Evolutionary conservation across 169 alveolate genomes (phyloP).

Genomic region (Perkinsus marinus): DNA sequence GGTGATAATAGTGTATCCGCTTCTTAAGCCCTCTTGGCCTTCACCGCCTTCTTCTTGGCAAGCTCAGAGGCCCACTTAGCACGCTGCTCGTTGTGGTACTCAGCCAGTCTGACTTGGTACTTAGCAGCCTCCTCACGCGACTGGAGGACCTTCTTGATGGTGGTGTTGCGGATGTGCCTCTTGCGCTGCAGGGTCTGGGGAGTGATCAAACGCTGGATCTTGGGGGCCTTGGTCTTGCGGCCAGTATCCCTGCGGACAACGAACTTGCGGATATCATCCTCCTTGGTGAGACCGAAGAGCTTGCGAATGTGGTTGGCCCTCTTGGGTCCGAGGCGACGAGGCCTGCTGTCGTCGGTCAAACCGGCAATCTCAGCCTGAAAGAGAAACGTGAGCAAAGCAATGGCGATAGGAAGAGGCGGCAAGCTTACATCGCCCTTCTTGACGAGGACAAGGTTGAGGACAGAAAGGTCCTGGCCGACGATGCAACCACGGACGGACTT

Average conservation of each 20-base stretch:
- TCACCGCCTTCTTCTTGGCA: slow-evolving; percentile 18
- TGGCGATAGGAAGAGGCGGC: neutral
- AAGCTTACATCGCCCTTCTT: slow-evolving; percentile 79
- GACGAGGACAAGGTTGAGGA: slow-evolving; percentile 81
- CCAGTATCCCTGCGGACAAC: slow-evolving; percentile 78
- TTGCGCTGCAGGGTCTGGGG: slow-evolving; percentile 92
- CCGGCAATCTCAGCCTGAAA: slow-evolving; percentile 80
- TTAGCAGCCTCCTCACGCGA: slow-evolving; percentile 13
- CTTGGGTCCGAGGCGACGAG: slow-evolving; percentile 99
- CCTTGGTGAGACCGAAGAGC: slow-evolving; percentile 72
- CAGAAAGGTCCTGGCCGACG: slow-evolving; percentile 95
- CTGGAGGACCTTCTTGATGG: slow-evolving; percentile 12
- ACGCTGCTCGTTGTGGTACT: slow-evolving; percentile 18
- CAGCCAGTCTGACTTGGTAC: slow-evolving; percentile 11
- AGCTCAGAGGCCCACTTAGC: slow-evolving; percentile 3
- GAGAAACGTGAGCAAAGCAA: neutral
- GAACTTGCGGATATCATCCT: slow-evolving; percentile 88
- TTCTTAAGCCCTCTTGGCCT: neutral
- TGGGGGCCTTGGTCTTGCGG: slow-evolving; percentile 88
- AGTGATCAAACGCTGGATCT: slow-evolving; percentile 98
- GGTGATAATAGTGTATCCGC: neutral
- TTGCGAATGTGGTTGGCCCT: slow-evolving; percentile 87
- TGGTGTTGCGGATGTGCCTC: slow-evolving; percentile 9
- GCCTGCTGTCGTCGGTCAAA: slow-evolving; percentile 86
- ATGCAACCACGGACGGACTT: slow-evolving; percentile 99